phyloP scores from a whole-genome alignment of 345 rosid species.

The Brassica cretica region DNA sequence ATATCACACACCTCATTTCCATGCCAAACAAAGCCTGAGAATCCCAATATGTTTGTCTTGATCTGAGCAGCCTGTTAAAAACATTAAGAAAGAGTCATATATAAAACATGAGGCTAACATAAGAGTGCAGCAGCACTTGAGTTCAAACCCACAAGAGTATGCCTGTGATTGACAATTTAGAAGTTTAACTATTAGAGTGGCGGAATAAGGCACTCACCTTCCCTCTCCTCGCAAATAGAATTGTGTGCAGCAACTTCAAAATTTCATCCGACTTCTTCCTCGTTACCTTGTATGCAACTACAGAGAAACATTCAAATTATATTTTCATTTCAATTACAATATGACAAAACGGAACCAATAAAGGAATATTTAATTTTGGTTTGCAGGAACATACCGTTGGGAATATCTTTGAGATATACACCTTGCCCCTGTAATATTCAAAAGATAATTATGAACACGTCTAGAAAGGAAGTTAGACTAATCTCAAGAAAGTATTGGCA shows the following conservation, averaged over 20 bases:
- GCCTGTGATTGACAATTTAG: neutral
- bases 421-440: conserved; percentile 77
- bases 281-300: conserved; percentile 84
- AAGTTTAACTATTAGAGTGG: neutral
- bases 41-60: conserved; percentile 75
- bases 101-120: conserved; percentile 24
- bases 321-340: neutral
- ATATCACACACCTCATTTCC: conserved; percentile 72
- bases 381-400: conserved; percentile 62
- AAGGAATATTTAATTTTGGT: neutral
- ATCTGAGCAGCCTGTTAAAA: conserved; percentile 77
- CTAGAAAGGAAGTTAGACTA: conserved; percentile 3
- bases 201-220: conserved; percentile 51
- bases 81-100: conserved; percentile 34
- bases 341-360: conserved; percentile 7
- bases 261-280: conserved; percentile 79
- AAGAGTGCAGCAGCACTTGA: conserved; percentile 2
- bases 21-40: conserved; percentile 97
- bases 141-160: conserved; percentile 9
- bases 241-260: conserved; percentile 69
- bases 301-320: conserved; percentile 16
- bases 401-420: conserved; percentile 81
- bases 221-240: conserved; percentile 77
- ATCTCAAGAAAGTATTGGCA: conserved; percentile 18
- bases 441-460: conserved; percentile 18